Percentiles rank a stretch among this genome's conserved stretches.
Conservation (phyloP, 2,329 filamentous ascomycete genomes). For the Penicillium sp. region DNA sequence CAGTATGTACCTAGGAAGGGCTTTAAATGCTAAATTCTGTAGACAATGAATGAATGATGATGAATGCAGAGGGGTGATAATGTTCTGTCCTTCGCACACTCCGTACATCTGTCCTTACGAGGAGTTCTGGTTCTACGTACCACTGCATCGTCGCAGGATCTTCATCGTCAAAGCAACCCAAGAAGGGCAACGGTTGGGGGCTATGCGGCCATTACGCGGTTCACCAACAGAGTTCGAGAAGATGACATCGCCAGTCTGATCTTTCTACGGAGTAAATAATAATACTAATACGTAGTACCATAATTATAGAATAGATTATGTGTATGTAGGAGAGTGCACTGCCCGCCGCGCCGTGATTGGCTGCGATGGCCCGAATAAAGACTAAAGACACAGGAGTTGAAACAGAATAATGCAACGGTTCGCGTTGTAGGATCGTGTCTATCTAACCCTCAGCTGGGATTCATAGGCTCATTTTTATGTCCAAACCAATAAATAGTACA, state of each 20-base stretch:
- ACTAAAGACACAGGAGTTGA: neutral
- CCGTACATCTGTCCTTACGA: too few relatives aligned
- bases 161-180: neutral
- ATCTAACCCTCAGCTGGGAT: too few relatives aligned
- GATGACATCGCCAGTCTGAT: too few relatives aligned
- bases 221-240: neutral
- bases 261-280: too few relatives aligned
- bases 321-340: conserved; percentile 2
- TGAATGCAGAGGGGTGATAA: neutral
- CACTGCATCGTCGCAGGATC: conserved; percentile 4
- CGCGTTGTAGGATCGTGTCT: conserved; percentile 4
- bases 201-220: neutral
- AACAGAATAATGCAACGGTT: neutral
- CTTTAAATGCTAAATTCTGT: too few relatives aligned
- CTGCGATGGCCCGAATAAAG: neutral
- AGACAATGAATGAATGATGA: too few relatives aligned
- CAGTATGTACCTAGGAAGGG: too few relatives aligned
- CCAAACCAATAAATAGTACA: neutral
- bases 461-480: too few relatives aligned
- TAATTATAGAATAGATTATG: too few relatives aligned
- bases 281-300: neutral
- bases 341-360: neutral
- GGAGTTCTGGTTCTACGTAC: too few relatives aligned
- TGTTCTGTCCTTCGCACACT: too few relatives aligned
- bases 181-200: neutral